These are phyloP conservation scores for Chytriomyces confervae DNA, from an alignment of 192 early-diverging fungal species.

Conservation along the genomic window DNA sequence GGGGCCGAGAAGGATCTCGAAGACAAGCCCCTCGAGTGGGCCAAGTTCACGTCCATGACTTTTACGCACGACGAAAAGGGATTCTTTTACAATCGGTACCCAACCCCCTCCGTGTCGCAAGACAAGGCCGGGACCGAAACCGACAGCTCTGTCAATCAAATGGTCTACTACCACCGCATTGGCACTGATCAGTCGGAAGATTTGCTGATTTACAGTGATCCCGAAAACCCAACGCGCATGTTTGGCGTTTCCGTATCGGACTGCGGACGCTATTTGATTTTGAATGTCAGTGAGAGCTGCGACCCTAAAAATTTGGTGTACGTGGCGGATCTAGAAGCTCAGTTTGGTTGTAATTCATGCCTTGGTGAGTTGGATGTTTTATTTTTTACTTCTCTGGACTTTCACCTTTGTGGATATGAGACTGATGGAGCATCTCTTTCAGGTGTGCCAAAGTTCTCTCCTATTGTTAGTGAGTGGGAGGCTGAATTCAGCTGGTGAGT, in stretches of 20 bases:
- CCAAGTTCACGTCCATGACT: conserved; percentile 61
- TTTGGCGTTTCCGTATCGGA: conserved; percentile 14
- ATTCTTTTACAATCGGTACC: conserved; percentile 68
- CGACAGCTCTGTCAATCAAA: conserved; percentile 46
- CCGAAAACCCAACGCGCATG: conserved; percentile 22
- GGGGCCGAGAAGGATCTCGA: conserved; percentile 48
- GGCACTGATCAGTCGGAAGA: conserved; percentile 68
- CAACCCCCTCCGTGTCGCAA: conserved; percentile 34
- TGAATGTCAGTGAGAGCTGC: conserved; percentile 51
- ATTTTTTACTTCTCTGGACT: too few species aligned
- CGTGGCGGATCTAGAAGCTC: conserved; percentile 40
- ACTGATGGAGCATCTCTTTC: not conserved
- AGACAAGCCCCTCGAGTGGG: conserved; percentile 50
- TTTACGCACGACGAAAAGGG: conserved; percentile 76
- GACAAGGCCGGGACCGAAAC: conserved; percentile 65
- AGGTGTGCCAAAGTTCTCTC: conserved; percentile 20
- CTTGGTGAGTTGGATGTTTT: conserved; percentile 6
- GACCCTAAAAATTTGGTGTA: conserved; percentile 53
- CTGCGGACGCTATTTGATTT: conserved; percentile 55
- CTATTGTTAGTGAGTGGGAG: conserved; percentile 59
- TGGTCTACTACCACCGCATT: conserved; percentile 42
- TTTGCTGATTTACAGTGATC: conserved; percentile 23
- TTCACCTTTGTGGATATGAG: too few species aligned
- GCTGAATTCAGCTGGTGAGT: conserved; percentile 47
- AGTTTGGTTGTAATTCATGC: conserved; percentile 26